Conservation (phyloP, 345 rosid species). For the Cardamine chenopodiifolia region DNA sequence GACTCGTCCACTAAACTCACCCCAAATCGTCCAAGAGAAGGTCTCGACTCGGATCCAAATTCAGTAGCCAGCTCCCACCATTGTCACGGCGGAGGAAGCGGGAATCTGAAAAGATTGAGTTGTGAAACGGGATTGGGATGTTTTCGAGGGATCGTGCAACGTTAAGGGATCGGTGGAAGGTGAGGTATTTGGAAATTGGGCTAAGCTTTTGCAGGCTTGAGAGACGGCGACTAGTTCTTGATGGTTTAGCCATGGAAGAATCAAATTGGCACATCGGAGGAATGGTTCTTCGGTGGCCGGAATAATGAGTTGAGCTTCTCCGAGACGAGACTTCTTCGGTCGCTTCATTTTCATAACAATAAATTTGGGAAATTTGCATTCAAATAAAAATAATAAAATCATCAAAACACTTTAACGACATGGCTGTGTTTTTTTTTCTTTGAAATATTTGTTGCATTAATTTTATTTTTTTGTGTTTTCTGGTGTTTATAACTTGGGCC, state of each 20-base stretch:
- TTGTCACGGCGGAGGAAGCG: conserved; percentile 51
- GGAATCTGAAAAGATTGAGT: conserved; percentile 56
- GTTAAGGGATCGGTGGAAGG: conserved; percentile 59
- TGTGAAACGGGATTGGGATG: conserved; percentile 57
- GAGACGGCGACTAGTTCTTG: conserved; percentile 63
- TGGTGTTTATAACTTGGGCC: too few relatives aligned
- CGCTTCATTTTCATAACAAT: neutral
- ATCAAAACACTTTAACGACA: neutral
- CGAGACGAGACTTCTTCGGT: conserved; percentile 27
- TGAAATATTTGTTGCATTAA: too few relatives aligned
- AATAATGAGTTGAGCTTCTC: neutral
- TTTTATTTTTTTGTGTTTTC: too few relatives aligned
- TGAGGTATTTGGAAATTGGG: conserved; percentile 47
- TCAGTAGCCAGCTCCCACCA: conserved; percentile 48
- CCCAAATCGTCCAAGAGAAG: conserved; percentile 7
- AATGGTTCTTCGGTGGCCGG: conserved; percentile 28
- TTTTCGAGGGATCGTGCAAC: conserved; percentile 67
- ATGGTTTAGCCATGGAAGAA: conserved; percentile 72
- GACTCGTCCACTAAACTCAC: conserved; percentile 39
- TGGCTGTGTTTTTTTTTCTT: too few relatives aligned
- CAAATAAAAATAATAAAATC: neutral
- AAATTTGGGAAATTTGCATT: neutral
- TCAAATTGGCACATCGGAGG: conserved; percentile 46
- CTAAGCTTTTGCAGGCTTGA: conserved; percentile 59
- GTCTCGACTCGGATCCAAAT: neutral